phyloP scores from a whole-genome alignment of 306 rosid species.

The Abrus precatorius region DNA sequence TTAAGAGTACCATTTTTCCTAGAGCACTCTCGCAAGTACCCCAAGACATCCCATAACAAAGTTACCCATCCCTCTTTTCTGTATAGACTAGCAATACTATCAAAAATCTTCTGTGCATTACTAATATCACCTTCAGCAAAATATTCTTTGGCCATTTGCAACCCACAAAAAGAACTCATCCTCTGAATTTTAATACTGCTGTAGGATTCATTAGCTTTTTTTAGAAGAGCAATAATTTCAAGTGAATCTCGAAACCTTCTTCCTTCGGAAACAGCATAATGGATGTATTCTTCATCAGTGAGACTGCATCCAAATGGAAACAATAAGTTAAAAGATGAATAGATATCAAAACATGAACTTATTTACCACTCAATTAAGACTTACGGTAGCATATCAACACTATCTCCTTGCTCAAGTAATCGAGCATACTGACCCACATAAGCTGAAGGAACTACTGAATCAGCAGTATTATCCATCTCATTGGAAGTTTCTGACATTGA shows the following conservation, averaged over 20 bases:
- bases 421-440: slow-evolving; percentile 91
- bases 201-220: slow-evolving; percentile 83
- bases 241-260: slow-evolving; percentile 86
- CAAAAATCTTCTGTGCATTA: slow-evolving; percentile 75
- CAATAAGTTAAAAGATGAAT: slow-evolving; percentile 42
- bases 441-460: slow-evolving; percentile 78
- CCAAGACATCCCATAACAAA: slow-evolving; percentile 91
- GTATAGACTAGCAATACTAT: slow-evolving; percentile 76
- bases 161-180: slow-evolving; percentile 81
- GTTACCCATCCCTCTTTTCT: slow-evolving; percentile 97
- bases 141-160: slow-evolving; percentile 89
- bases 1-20: slow-evolving; percentile 67
- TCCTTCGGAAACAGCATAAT: slow-evolving; percentile 76
- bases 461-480: slow-evolving; percentile 65
- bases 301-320: slow-evolving; percentile 70
- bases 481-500: slow-evolving; percentile 73
- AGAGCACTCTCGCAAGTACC: slow-evolving; percentile 90
- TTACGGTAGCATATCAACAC: slow-evolving; percentile 77
- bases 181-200: slow-evolving; percentile 69
- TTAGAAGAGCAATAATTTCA: slow-evolving; percentile 83
- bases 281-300: slow-evolving; percentile 82
- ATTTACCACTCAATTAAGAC: slow-evolving; percentile 53
- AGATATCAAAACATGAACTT: slow-evolving; percentile 31
- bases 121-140: slow-evolving; percentile 72
- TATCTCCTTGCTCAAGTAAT: slow-evolving; percentile 79